Conservation (phyloP, 2,329 filamentous ascomycete species). For the Calonectria montana region DNA sequence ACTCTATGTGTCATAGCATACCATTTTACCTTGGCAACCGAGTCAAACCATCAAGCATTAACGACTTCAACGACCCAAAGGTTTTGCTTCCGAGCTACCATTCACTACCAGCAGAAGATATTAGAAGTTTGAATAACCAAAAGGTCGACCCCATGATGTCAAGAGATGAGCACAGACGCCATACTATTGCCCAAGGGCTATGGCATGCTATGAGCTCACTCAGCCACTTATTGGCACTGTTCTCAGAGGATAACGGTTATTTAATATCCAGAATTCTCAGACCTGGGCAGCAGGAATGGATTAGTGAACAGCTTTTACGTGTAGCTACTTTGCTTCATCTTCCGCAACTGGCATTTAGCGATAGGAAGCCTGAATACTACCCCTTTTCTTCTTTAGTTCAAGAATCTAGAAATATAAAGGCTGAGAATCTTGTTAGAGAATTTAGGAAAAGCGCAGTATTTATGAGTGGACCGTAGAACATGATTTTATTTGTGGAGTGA, state of each 20-base stretch:
- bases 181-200: background rate
- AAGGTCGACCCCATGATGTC: background rate
- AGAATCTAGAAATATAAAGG: background rate
- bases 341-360: background rate
- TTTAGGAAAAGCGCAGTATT: background rate
- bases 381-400: background rate
- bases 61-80: background rate
- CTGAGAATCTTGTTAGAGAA: background rate
- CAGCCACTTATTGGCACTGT: background rate
- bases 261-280: background rate
- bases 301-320: background rate
- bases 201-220: background rate
- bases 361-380: too few species aligned
- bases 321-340: background rate
- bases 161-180: background rate
- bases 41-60: background rate
- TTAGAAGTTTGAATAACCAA: background rate
- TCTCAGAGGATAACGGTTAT: background rate
- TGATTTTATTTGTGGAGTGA: too few species aligned
- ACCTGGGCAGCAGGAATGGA: background rate
- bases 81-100: background rate
- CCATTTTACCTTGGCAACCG: conserved; percentile 34
- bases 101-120: background rate
- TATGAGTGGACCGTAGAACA: background rate
- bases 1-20: conserved; percentile 25